Evolutionary conservation across 805 yeast species (phyloP).

Genomic region (Peterozyma xylosa): DNA sequence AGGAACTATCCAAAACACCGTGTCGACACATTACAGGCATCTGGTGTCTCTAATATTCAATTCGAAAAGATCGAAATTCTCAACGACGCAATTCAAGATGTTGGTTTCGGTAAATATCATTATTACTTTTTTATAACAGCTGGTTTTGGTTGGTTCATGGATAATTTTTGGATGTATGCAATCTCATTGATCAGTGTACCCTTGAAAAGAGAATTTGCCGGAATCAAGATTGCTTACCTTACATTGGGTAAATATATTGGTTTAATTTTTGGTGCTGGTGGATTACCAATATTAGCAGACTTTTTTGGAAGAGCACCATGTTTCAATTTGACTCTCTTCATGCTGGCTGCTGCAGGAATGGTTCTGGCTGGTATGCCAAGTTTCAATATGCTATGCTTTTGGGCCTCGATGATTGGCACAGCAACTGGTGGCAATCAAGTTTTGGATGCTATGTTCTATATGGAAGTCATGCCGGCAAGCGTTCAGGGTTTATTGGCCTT

Average conservation of each 20-base stretch:
- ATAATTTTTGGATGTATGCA: constrained; percentile 22
- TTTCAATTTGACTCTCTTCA: constrained; percentile 22
- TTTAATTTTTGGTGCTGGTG: constrained; percentile 24
- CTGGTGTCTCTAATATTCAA: background rate
- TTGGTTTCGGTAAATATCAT: constrained; percentile 27
- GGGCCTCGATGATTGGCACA: constrained; percentile 21
- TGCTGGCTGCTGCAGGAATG: constrained; percentile 23
- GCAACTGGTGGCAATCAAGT: constrained; percentile 30
- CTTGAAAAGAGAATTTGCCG: constrained; percentile 22
- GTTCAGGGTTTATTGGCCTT: constrained; percentile 28
- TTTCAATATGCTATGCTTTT: constrained; percentile 26
- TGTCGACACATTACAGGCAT: background rate
- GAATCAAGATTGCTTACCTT: constrained; percentile 18
- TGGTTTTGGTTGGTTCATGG: constrained; percentile 24
- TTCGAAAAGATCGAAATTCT: constrained; percentile 17
- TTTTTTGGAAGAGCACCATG: constrained; percentile 25
- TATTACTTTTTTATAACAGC: constrained; percentile 20
- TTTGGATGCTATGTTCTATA: constrained; percentile 22
- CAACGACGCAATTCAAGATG: constrained; percentile 24
- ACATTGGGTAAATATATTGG: constrained; percentile 27
- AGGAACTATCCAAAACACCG: background rate
- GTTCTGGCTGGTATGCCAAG: constrained; percentile 27
- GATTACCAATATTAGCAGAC: constrained; percentile 30
- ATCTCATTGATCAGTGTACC: constrained; percentile 20
- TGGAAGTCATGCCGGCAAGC: constrained; percentile 25